Conservation (phyloP, 1,284 basidiomycete genomes). For the Xerocomus tenax region DNA sequence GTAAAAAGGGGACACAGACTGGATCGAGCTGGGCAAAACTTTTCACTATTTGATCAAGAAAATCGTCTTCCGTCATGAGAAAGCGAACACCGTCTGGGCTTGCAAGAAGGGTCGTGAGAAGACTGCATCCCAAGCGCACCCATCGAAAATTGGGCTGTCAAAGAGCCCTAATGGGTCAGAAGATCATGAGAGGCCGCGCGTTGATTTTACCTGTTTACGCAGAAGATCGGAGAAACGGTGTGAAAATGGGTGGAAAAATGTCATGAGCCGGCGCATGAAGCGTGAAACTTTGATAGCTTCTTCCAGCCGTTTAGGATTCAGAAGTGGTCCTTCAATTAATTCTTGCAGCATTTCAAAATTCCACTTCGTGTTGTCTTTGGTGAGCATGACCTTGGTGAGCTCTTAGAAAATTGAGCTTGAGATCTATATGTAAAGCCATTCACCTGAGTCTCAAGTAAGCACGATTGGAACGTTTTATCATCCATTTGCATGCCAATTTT, state of each 20-base stretch:
- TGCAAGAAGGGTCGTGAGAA: slow-evolving; percentile 77
- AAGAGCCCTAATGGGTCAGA: neutral
- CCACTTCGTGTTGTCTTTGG: slow-evolving; percentile 90
- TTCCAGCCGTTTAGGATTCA: slow-evolving; percentile 90
- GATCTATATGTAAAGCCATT: slow-evolving; percentile 11
- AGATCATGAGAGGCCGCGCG: neutral
- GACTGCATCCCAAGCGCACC: slow-evolving; percentile 76
- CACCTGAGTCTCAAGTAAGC: slow-evolving; percentile 78
- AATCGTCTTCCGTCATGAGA: slow-evolving; percentile 74
- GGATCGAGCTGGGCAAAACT: slow-evolving; percentile 90
- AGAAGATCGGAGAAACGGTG: slow-evolving; percentile 79
- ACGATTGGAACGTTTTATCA: slow-evolving; percentile 78
- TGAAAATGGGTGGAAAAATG: slow-evolving; percentile 87
- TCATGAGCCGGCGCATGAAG: slow-evolving; percentile 80
- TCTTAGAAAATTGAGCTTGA: slow-evolving; percentile 1
- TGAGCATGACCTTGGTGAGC: slow-evolving; percentile 62
- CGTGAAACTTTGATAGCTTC: slow-evolving; percentile 89
- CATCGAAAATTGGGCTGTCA: slow-evolving; percentile 66
- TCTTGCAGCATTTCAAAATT: slow-evolving; percentile 84
- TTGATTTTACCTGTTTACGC: slow-evolving; percentile 51
- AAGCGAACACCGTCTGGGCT: slow-evolving; percentile 80
- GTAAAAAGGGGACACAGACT: slow-evolving; percentile 39
- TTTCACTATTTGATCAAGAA: slow-evolving; percentile 79
- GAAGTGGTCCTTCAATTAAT: slow-evolving; percentile 84
- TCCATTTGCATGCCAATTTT: slow-evolving; percentile 90